Base-by-base conservation (phyloP, 106 monocot species). In the Iris macrosiphon region DNA sequence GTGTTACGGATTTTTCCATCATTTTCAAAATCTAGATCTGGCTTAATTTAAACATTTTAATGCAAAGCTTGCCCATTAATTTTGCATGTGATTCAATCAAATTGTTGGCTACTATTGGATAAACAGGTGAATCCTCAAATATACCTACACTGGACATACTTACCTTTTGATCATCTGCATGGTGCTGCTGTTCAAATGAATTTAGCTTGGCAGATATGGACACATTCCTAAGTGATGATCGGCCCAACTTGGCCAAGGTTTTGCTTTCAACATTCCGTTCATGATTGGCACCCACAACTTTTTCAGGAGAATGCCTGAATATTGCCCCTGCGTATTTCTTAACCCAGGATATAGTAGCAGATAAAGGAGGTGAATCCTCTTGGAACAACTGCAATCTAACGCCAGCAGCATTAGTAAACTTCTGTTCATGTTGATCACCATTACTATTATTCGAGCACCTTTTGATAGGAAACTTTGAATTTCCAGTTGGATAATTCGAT, bases 291-390 rank as follows among this genome's bases (percentile, higher is more conserved):
- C 10, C 43, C 12, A 21, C 8, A 40, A 29, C 16, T 39, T 52
- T 35, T 40, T 64, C 59, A 29, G 79, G 79, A 43, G 80, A 81
- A 26, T 39, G 70, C 40, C 51, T 57, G 26, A 94, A 85, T 68
- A 94, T 62, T 54, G 71, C 65, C 14, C 66, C 42, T 24, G 77
- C 61, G 57, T 72, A 88, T 79, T 70, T 94, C 54, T 71, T 81
- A 21, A 89, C 32, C 84, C 88, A 85, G 9, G 88, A 79, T 14
- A 72, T 21, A 54, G 65, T 80, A 33, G 56, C 63, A 52, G 80
- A 61, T 49, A 31, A 44, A 28, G 75, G 65, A 35, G 78, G 48
- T 16, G 84, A 71, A 40, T 55, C 47, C 52, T 31, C 55, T 24
- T 56, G 24, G 41, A 63, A 40, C 31, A 50, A 23, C 25, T 62